Percentiles rank a stretch among this genome's conserved stretches.
Conservation (phyloP, 2,329 filamentous ascomycete species). For the Fusarium anthophilum region DNA sequence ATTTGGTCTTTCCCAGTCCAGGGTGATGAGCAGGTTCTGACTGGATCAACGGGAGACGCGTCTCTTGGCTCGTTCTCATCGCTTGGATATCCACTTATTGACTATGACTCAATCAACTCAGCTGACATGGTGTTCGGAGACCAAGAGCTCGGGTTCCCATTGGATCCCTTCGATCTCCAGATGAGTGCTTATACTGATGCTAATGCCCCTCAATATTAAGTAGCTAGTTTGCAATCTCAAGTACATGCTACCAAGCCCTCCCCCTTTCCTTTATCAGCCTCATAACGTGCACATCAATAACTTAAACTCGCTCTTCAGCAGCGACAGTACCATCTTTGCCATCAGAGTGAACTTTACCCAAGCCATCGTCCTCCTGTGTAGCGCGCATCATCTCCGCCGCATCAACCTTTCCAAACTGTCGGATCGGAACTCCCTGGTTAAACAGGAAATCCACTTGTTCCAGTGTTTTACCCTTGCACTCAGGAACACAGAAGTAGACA, state of each 20-base stretch:
- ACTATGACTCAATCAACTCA: constrained; percentile 9
- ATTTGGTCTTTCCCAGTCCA: constrained; percentile 17
- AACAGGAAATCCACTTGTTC: constrained; percentile 37
- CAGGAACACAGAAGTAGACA: constrained; percentile 29
- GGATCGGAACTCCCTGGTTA: constrained; percentile 16
- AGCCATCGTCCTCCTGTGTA: not conserved
- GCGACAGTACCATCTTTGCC: not conserved
- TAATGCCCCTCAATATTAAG: not conserved
- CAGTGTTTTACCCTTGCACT: constrained; percentile 32
- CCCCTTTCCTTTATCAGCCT: too few relatives aligned
- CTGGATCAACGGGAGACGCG: not conserved
- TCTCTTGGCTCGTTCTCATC: not conserved
- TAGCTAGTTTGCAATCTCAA: not conserved
- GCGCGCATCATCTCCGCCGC: constrained; percentile 19
- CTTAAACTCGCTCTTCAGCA: not conserved
- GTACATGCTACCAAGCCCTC: not conserved
- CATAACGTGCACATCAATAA: too few relatives aligned
- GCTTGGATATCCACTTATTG: not conserved
- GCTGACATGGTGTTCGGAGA: constrained; percentile 4
- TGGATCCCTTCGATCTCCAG: constrained; percentile 30
- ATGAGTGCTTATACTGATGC: constrained; percentile 32
- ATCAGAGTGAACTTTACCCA: not conserved
- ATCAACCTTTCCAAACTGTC: constrained; percentile 28
- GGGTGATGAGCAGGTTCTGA: not conserved
- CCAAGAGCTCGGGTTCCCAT: constrained; percentile 8